These are phyloP conservation scores for Carex sylvatica DNA, from an alignment of 202 grass and related monocot species.

Conservation along the genomic window DNA sequence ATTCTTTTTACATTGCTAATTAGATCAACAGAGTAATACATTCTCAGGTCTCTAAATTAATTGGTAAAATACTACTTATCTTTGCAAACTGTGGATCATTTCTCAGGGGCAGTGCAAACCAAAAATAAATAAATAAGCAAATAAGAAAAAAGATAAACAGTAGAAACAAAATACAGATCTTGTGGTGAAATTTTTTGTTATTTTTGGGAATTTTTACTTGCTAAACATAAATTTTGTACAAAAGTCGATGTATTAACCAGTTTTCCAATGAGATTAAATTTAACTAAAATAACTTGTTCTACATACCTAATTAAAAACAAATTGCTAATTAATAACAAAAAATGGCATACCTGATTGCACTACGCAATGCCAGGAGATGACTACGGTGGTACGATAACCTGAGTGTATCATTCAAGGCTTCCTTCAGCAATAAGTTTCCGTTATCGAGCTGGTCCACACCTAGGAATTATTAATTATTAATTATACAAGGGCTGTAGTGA, in stretches of 20 bases:
- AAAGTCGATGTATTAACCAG: not conserved
- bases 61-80: not conserved
- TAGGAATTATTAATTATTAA: not conserved
- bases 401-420: slow-evolving; percentile 23
- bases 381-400: slow-evolving; percentile 22
- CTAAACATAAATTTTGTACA: not conserved
- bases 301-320: too few relatives aligned
- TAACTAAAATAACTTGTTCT: not conserved
- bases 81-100: not conserved
- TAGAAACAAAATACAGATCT: not conserved
- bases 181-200: not conserved
- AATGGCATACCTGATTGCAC: slow-evolving; percentile 21
- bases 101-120: not conserved
- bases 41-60: not conserved
- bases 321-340: not conserved
- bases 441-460: not conserved
- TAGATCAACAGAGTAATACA: not conserved
- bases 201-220: not conserved
- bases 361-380: slow-evolving; percentile 19
- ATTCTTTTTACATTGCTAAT: not conserved
- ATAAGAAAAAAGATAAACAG: not conserved
- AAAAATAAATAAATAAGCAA: not conserved
- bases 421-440: not conserved
- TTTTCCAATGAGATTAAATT: not conserved
- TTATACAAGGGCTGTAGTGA: not conserved